phyloP scores from a whole-genome alignment of 805 yeast genomes.

The Candida sithepensis region DNA sequence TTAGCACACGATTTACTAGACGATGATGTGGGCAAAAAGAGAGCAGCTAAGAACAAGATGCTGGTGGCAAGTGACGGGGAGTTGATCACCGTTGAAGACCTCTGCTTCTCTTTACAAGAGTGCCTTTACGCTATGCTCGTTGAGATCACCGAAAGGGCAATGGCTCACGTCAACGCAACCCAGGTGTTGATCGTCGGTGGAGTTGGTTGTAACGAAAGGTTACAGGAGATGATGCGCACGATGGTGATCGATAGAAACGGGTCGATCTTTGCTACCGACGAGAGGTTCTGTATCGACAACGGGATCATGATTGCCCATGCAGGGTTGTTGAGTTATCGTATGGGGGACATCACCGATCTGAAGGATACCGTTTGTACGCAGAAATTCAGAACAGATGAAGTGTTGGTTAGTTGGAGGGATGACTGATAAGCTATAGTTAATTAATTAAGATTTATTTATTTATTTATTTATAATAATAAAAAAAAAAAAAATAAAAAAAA shows the following conservation, averaged over 20 bases:
- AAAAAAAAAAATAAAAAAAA: background rate
- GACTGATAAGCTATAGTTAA: slow-evolving; percentile 25
- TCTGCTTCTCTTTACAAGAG: slow-evolving; percentile 92
- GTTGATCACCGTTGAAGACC: slow-evolving; percentile 71
- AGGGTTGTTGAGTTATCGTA: slow-evolving; percentile 79
- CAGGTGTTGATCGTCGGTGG: slow-evolving; percentile 97
- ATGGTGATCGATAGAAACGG: slow-evolving; percentile 93
- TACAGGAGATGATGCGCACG: slow-evolving; percentile 94
- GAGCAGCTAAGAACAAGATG: slow-evolving; percentile 44
- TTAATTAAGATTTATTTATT: no score
- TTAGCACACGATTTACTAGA: slow-evolving; percentile 71
- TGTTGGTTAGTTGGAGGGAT: slow-evolving; percentile 85
- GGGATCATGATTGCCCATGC: slow-evolving; percentile 99
- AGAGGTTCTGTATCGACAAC: slow-evolving; percentile 93
- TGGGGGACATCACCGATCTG: slow-evolving; percentile 64
- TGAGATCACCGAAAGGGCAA: slow-evolving; percentile 95
- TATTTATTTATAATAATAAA: no score
- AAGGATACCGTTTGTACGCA: slow-evolving; percentile 84
- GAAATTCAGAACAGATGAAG: slow-evolving; percentile 93
- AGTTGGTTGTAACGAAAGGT: slow-evolving; percentile 90
- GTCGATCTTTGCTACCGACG: slow-evolving; percentile 90
- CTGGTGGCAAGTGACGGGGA: slow-evolving; percentile 43
- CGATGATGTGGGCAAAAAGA: slow-evolving; percentile 35
- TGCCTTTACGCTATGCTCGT: slow-evolving; percentile 93
- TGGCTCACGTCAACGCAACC: slow-evolving; percentile 91